Conservation (phyloP, 1,139 yeast genomes). For the Kodamaea arcana region DNA sequence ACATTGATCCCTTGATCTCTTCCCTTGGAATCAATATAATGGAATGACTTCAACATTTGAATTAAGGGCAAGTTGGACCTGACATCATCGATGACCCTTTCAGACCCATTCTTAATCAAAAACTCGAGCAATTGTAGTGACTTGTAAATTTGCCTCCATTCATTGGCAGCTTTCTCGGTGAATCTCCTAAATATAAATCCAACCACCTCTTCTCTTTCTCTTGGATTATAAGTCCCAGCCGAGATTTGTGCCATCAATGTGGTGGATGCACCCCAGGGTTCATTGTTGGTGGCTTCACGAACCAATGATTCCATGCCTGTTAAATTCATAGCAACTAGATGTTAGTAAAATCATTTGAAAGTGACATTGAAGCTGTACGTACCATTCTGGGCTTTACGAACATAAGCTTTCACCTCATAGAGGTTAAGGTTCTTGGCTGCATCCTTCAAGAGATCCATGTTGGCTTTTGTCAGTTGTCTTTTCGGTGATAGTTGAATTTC, state of each 20-base stretch:
- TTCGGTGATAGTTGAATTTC: too few relatives aligned
- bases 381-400: slow-evolving; percentile 95
- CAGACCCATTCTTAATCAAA: slow-evolving; percentile 87
- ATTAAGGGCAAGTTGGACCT: slow-evolving; percentile 78
- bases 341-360: slow-evolving; percentile 11
- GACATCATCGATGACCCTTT: slow-evolving; percentile 91
- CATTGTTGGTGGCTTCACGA: slow-evolving; percentile 96
- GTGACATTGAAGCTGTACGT: slow-evolving; percentile 20
- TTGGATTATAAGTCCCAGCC: slow-evolving; percentile 84
- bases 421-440: slow-evolving; percentile 77
- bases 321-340: slow-evolving; percentile 73
- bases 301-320: slow-evolving; percentile 96
- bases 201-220: slow-evolving; percentile 74
- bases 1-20: slow-evolving; percentile 96
- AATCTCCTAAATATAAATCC: slow-evolving; percentile 75
- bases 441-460: slow-evolving; percentile 65
- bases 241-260: slow-evolving; percentile 93
- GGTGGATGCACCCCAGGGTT: slow-evolving; percentile 99
- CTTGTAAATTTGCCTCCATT: slow-evolving; percentile 98
- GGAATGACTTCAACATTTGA: slow-evolving; percentile 89
- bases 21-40: slow-evolving; percentile 89
- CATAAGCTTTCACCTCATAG: slow-evolving; percentile 96
- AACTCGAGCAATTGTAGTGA: slow-evolving; percentile 88
- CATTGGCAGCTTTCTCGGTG: slow-evolving; percentile 91
- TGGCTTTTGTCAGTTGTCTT: neutral